Percentiles rank a stretch among this genome's conserved stretches.
Evolutionary conservation across 2,329 filamentous ascomycete genomes (phyloP).

Genomic region (Stachybotrys echinatus): DNA sequence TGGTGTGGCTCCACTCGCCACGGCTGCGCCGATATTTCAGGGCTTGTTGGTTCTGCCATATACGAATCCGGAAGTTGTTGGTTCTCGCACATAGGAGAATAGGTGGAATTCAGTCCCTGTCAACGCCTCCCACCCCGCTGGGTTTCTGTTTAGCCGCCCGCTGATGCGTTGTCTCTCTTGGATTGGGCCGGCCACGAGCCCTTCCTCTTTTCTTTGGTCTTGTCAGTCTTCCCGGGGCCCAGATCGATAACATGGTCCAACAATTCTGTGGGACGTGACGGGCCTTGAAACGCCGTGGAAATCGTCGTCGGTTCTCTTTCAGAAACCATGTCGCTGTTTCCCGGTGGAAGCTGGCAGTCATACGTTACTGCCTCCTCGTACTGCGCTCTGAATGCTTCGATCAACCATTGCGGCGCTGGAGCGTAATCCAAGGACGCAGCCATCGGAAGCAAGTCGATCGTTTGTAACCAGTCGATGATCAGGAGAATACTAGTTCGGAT

Average conservation of each 20-base stretch:
- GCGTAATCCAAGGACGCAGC: slow-evolving; percentile 21
- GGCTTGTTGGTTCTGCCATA: no score
- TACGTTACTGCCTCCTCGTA: slow-evolving; percentile 10
- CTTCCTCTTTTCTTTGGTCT: background rate
- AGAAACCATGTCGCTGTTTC: slow-evolving; percentile 20
- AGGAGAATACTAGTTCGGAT: background rate
- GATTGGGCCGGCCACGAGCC: no score
- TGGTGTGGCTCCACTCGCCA: no score
- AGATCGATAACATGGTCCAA: background rate
- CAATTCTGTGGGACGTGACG: slow-evolving; percentile 21
- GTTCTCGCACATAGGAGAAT: no score
- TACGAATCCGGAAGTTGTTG: no score
- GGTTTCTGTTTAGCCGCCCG: background rate
- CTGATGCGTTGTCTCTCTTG: background rate
- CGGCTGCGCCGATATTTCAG: no score
- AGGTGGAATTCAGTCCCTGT: no score
- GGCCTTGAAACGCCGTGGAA: slow-evolving; percentile 23
- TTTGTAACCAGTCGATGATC: background rate
- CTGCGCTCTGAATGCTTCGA: slow-evolving; percentile 7
- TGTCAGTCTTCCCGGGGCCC: background rate
- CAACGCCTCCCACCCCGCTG: no score
- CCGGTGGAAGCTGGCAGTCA: slow-evolving; percentile 19
- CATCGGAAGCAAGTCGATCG: slow-evolving; percentile 11
- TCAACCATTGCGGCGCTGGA: slow-evolving; percentile 18
- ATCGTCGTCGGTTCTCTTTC: slow-evolving; percentile 17